Evolutionary conservation across 108 stramenopile species (phyloP).

Genomic region (Aurantiochytrium sp.): DNA sequence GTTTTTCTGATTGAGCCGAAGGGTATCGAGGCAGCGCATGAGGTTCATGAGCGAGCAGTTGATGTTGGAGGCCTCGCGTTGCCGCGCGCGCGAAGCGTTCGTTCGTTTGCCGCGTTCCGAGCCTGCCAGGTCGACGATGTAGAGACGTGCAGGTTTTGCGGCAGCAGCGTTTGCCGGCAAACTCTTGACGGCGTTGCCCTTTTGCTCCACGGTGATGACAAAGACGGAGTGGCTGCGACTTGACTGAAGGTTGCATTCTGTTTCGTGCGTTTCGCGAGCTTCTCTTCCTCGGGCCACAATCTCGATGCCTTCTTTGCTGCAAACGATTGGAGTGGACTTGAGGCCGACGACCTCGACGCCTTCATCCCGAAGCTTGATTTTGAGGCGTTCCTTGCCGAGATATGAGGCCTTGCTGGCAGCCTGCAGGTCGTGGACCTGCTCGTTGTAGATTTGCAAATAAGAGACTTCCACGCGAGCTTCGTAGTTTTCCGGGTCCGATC

Average conservation of each 20-base stretch:
- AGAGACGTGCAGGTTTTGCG: slow-evolving; percentile 34
- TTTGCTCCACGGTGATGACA: background rate
- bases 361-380: slow-evolving; percentile 50
- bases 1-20: slow-evolving; percentile 57
- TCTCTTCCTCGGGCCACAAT: slow-evolving; percentile 26
- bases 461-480: slow-evolving; percentile 47
- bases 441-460: slow-evolving; percentile 96
- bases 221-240: slow-evolving; percentile 85
- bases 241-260: slow-evolving; percentile 76
- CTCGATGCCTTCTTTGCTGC: slow-evolving; percentile 14
- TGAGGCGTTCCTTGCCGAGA: slow-evolving; percentile 37
- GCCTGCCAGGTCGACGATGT: slow-evolving; percentile 95
- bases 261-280: slow-evolving; percentile 40
- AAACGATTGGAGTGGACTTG: background rate
- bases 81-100: slow-evolving; percentile 57
- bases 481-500: slow-evolving; percentile 40
- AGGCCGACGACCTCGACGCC: slow-evolving; percentile 19
- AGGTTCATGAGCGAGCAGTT: slow-evolving; percentile 93
- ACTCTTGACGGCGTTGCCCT: background rate
- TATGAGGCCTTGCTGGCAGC: slow-evolving; percentile 24
- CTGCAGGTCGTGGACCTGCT: slow-evolving; percentile 82
- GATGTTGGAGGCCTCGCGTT: slow-evolving; percentile 85
- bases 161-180: background rate
- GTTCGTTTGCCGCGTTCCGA: slow-evolving; percentile 83
- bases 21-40: slow-evolving; percentile 80